Evolutionary conservation across 106 monocot genomes (phyloP).

Genomic region (Phalaenopsis equestris): DNA sequence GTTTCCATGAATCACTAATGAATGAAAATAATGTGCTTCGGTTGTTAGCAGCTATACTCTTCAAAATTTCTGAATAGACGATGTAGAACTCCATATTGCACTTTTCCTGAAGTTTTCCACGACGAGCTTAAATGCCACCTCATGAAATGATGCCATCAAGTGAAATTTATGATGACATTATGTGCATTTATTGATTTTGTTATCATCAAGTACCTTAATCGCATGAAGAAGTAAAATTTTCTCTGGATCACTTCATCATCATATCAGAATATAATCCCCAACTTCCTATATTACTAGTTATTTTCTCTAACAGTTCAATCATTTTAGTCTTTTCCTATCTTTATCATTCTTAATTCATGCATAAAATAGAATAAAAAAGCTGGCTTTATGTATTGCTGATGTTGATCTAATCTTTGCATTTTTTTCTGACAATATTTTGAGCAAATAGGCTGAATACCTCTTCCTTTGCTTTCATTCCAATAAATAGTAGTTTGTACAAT

Average conservation of each 20-base stretch:
- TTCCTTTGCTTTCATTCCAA: too few relatives aligned
- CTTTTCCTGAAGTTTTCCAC: not conserved
- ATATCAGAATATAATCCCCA: not conserved
- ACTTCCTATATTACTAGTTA: not conserved
- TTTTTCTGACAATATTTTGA: too few relatives aligned
- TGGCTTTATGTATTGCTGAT: not conserved
- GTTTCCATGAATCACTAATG: not conserved
- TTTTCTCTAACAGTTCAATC: not conserved
- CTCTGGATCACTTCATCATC: not conserved
- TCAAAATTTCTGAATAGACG: not conserved
- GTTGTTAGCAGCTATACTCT: not conserved
- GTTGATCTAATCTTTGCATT: not conserved
- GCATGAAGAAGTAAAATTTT: not conserved
- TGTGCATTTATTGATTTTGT: not conserved
- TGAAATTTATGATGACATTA: not conserved
- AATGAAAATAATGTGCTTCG: not conserved
- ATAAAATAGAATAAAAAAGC: not conserved
- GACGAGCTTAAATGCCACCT: not conserved
- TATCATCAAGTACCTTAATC: constrained; percentile 1
- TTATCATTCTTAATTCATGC: not conserved
- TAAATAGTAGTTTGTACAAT: too few relatives aligned
- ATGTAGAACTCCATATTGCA: not conserved
- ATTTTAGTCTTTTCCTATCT: too few relatives aligned
- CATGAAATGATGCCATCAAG: not conserved
- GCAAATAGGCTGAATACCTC: too few relatives aligned